Evolutionary conservation across 371 early-diverging fungal genomes (phyloP), one percentile per base, ranked within the genome.

Genomic region (Zychaea mexicana): DNA sequence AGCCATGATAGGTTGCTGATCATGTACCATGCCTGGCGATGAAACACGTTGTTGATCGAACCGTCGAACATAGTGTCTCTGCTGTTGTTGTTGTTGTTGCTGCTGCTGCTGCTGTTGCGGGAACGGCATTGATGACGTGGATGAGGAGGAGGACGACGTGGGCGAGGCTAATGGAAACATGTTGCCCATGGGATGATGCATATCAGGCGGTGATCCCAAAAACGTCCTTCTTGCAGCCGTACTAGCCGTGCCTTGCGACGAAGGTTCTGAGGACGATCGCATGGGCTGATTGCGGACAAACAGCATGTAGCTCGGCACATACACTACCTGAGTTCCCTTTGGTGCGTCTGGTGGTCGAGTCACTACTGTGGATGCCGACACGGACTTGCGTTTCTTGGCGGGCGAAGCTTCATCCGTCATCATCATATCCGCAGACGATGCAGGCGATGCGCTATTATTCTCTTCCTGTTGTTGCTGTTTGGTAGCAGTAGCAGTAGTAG

Each of bases 321-420:
- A 52, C 0, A 79, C 71, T 9, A 64, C 60, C 55, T 79, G 79
- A 32, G 76, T 67, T n/a, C 77, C 79, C 54, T 79, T 79, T 21
- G 67, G 73, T 13, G 67, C 27, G 31, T 73, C 73, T 15, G 27
- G 26, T 28, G 60, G 47, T 39, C 52, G 19, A 39, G 21, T 47
- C 3, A 31, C 17, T 15, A 24, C 49, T 4, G 26, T 49, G 36
- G 52, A 8, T 42, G 39, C 15, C 38, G 62, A 62, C 36, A 67
- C 47, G 5, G 78, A 69, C 60, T 65, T 66, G 32, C 76, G 55
- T 26, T 76, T 74, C 47, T 73, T 76, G 13, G 76, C 57, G 6
- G 70, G 72, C 17, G 72, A 68, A 28, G 49, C 38, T 60, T 55
- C 62, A 26, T 66, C 61, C 12, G 42, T 26, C 7, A 30, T 42